These are phyloP conservation scores for Micractinium sp. DNA, from an alignment of 139 green algal species.

Conservation along the genomic window DNA sequence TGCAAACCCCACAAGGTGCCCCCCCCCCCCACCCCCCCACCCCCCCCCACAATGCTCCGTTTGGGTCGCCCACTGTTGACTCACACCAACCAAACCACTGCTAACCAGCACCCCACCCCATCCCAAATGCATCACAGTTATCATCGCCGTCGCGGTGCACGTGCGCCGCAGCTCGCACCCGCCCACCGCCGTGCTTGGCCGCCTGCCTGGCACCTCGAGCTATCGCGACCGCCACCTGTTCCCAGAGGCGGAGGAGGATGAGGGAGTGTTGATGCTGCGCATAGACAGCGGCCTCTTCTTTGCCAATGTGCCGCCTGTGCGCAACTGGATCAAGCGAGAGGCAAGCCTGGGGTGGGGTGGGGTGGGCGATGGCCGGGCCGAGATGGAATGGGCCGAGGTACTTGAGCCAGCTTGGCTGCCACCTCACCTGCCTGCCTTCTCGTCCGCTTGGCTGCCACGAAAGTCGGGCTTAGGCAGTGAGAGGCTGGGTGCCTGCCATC, in stretches of 20 bases:
- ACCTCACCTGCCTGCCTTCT: too few relatives aligned
- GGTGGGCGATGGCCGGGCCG: not conserved
- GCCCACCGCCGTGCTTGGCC: not conserved
- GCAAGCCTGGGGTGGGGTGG: not conserved
- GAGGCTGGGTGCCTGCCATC: not conserved
- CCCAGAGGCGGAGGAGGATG: slow-evolving; percentile 29
- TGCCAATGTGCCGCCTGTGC: slow-evolving; percentile 76
- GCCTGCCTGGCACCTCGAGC: not conserved
- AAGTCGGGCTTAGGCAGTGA: too few relatives aligned
- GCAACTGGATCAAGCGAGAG: slow-evolving; percentile 33
- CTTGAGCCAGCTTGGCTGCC: not conserved
- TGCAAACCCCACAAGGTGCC: too few relatives aligned
- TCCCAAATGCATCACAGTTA: not conserved
- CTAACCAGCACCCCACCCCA: not conserved
- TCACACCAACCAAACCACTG: too few relatives aligned
- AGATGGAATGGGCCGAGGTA: not conserved
- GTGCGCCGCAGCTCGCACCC: not conserved
- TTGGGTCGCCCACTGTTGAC: too few relatives aligned
- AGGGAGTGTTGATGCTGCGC: slow-evolving; percentile 69
- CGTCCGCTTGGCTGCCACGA: not conserved
- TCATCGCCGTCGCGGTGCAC: not conserved
- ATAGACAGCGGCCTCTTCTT: slow-evolving; percentile 70
- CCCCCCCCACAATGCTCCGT: too few relatives aligned
- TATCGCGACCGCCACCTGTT: slow-evolving; percentile 2
- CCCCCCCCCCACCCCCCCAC: too few relatives aligned